phyloP scores from a whole-genome alignment of 108 stramenopile species.

The Skeletonema grethae region DNA sequence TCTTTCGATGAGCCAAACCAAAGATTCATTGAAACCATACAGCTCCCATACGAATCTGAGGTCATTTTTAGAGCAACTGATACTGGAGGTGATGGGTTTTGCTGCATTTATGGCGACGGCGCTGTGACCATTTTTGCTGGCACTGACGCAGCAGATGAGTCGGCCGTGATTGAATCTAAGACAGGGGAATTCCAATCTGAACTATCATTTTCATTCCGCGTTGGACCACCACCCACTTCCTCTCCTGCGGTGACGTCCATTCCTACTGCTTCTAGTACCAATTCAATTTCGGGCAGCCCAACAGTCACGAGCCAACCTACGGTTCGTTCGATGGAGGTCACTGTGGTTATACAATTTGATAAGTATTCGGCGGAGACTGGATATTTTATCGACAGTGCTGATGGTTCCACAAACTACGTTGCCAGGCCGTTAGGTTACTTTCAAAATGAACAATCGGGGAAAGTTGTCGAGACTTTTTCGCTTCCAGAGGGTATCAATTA shows the following conservation, averaged over 20 bases:
- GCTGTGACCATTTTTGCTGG: constrained; percentile 21
- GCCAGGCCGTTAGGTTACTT: constrained; percentile 23
- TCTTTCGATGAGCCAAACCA: constrained; percentile 8
- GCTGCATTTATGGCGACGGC: constrained; percentile 28
- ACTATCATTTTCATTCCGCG: constrained; percentile 5
- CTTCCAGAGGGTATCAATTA: constrained; percentile 17
- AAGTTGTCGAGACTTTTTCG: constrained; percentile 11
- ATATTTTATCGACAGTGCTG: constrained; percentile 24
- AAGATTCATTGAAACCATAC: not conserved
- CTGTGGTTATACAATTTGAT: constrained; percentile 28
- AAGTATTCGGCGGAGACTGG: constrained; percentile 27
- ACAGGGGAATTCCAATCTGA: constrained; percentile 24
- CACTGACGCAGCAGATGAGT: constrained; percentile 15
- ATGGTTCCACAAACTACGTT: constrained; percentile 18
- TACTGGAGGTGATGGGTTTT: constrained; percentile 18
- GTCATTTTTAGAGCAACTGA: constrained; percentile 20
- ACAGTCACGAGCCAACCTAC: constrained; percentile 13
- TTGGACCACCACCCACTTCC: constrained; percentile 15
- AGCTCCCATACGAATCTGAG: constrained; percentile 18
- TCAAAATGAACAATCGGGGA: not conserved
- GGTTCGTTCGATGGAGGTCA: constrained; percentile 1
- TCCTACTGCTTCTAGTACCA: not conserved
- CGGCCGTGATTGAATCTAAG: constrained; percentile 12
- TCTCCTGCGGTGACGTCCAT: not conserved
- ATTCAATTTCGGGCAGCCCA: not conserved